These are phyloP conservation scores for Oldenlandia corymbosa DNA, from an alignment of 257 asterid species.

Conservation along the genomic window DNA sequence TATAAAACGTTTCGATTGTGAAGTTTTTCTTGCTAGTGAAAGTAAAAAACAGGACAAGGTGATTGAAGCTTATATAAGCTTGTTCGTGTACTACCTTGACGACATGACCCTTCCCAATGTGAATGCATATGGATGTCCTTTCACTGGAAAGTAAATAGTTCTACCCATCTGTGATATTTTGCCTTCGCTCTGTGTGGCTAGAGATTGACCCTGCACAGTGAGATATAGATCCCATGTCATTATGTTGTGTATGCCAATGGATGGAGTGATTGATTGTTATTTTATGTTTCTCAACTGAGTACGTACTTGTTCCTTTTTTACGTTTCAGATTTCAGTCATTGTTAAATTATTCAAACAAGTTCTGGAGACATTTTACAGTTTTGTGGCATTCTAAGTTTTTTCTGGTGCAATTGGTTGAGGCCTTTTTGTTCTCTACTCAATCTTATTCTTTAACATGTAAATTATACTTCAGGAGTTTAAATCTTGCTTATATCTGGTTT, in stretches of 20 bases:
- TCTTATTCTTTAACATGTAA: background rate
- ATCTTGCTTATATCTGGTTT: slow-evolving; percentile 18
- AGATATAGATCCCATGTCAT: too few species aligned
- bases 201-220: too few species aligned
- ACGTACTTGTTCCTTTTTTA: background rate
- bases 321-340: background rate
- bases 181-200: too few species aligned
- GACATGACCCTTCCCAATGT: too few species aligned
- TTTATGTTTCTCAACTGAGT: background rate
- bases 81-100: too few species aligned
- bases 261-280: background rate
- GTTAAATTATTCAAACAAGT: too few species aligned
- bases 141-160: background rate
- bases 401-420: background rate
- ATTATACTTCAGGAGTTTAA: slow-evolving; percentile 17
- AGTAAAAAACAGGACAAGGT: too few species aligned
- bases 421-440: background rate
- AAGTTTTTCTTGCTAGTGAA: too few species aligned
- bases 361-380: background rate
- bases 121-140: too few species aligned
- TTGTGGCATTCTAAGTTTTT: too few species aligned
- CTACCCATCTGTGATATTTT: background rate
- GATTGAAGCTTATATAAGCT: too few species aligned
- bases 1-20: background rate
- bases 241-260: background rate